Evolutionary conservation across 1,139 yeast species (phyloP).

Genomic region (Blastobotrys malaysiensis): DNA sequence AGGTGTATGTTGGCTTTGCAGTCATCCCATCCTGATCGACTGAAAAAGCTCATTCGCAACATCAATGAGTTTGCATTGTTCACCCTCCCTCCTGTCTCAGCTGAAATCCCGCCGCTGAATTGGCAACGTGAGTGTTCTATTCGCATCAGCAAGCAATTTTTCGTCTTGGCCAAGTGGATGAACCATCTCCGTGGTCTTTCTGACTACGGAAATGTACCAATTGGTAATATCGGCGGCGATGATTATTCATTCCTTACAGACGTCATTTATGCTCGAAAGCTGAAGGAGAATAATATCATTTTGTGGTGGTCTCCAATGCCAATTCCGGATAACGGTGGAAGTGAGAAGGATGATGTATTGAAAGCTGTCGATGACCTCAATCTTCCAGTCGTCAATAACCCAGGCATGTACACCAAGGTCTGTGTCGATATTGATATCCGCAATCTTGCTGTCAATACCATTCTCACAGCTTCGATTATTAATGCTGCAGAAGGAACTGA

Average conservation of each 20-base stretch:
- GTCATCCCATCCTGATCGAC: slow-evolving; percentile 51
- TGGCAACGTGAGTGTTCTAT: slow-evolving; percentile 79
- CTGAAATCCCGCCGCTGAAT: slow-evolving; percentile 66
- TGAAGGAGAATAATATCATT: slow-evolving; percentile 59
- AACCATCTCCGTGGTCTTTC: slow-evolving; percentile 61
- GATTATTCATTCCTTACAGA: slow-evolving; percentile 78
- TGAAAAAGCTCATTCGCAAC: slow-evolving; percentile 29
- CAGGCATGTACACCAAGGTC: slow-evolving; percentile 74
- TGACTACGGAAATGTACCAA: slow-evolving; percentile 71
- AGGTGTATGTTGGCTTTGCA: slow-evolving; percentile 66
- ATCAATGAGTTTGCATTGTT: slow-evolving; percentile 58
- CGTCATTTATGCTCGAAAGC: slow-evolving; percentile 75
- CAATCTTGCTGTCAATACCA: slow-evolving; percentile 78
- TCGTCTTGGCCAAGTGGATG: slow-evolving; percentile 73
- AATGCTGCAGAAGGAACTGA: slow-evolving; percentile 91
- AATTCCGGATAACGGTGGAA: slow-evolving; percentile 82
- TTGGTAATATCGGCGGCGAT: slow-evolving; percentile 76
- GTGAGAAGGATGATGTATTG: slow-evolving; percentile 52
- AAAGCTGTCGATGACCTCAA: slow-evolving; percentile 54
- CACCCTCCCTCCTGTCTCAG: slow-evolving; percentile 50
- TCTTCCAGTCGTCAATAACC: slow-evolving; percentile 68
- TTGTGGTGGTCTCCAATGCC: slow-evolving; percentile 93
- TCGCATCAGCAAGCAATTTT: slow-evolving; percentile 62
- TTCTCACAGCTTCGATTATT: slow-evolving; percentile 75
- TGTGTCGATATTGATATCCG: slow-evolving; percentile 76